phyloP scores from a whole-genome alignment of 805 yeast genomes.

The Wickerhamiella shivajii region DNA sequence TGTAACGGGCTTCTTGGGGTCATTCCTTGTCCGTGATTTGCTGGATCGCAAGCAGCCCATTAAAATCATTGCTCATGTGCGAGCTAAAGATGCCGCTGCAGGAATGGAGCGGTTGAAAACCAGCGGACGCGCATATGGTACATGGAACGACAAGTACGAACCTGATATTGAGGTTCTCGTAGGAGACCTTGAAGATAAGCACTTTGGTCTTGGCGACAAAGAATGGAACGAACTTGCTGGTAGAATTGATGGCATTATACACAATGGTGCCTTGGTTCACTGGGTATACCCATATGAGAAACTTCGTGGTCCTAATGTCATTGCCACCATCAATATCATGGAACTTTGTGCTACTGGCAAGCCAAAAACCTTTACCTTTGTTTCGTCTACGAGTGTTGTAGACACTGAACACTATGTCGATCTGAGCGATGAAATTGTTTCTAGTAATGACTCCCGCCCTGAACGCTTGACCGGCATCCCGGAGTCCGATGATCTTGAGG shows the following conservation, averaged over 20 bases:
- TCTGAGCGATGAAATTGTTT: constrained; percentile 53
- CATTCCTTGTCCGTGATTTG: constrained; percentile 70
- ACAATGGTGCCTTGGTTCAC: constrained; percentile 96
- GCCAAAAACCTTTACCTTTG: constrained; percentile 77
- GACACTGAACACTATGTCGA: constrained; percentile 73
- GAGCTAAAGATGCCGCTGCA: constrained; percentile 54
- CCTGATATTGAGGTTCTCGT: constrained; percentile 51
- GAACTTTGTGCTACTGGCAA: constrained; percentile 64
- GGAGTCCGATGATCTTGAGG: constrained; percentile 71
- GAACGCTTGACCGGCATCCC: constrained; percentile 58
- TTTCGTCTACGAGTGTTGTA: constrained; percentile 86
- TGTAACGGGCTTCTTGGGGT: constrained; percentile 90
- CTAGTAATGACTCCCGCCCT: no score
- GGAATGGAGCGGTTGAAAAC: constrained; percentile 65
- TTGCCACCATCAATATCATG: constrained; percentile 74
- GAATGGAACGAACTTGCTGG: constrained; percentile 46
- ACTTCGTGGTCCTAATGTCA: constrained; percentile 83
- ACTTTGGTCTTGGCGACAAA: constrained; percentile 49
- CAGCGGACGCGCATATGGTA: constrained; percentile 71
- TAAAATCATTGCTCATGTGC: constrained; percentile 73
- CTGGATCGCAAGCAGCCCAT: constrained; percentile 41
- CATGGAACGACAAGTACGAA: constrained; percentile 52
- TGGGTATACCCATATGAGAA: constrained; percentile 95
- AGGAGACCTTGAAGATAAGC: constrained; percentile 63
- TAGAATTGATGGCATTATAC: constrained; percentile 68